Percentiles rank a stretch among this genome's conserved stretches.
phyloP scores from a whole-genome alignment of 2,329 filamentous ascomycete genomes.

The Fusarium sterilihyphosum region DNA sequence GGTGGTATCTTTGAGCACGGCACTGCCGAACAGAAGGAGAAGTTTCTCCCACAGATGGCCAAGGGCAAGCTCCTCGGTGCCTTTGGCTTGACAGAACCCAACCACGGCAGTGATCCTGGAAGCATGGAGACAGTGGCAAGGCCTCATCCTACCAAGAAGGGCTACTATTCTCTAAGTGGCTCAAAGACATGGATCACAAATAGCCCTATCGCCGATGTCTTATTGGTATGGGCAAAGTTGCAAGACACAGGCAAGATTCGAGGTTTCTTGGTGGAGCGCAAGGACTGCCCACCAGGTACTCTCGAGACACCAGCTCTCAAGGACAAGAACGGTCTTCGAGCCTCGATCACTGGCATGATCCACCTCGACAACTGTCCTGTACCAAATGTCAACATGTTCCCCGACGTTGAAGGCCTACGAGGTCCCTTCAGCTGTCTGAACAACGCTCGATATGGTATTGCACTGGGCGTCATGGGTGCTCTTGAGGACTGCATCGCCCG shows the following conservation, averaged over 20 bases:
- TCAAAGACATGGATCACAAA: constrained; percentile 97
- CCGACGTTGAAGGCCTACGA: constrained; percentile 82
- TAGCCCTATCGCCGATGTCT: constrained; percentile 85
- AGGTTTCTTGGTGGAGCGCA: constrained; percentile 89
- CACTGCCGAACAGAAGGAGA: constrained; percentile 86
- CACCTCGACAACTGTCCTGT: constrained; percentile 92
- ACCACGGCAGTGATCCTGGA: constrained; percentile 91
- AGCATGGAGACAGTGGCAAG: constrained; percentile 91
- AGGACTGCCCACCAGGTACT: constrained; percentile 85
- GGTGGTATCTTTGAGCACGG: constrained; percentile 90
- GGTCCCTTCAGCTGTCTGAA: constrained; percentile 96
- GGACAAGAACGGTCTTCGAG: constrained; percentile 93
- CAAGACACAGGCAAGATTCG: constrained; percentile 92
- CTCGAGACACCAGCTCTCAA: constrained; percentile 92
- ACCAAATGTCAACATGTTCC: constrained; percentile 92
- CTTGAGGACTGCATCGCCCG: constrained; percentile 89
- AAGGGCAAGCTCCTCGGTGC: constrained; percentile 85
- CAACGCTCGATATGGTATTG: constrained; percentile 91
- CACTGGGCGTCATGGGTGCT: constrained; percentile 92
- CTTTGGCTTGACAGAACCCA: constrained; percentile 91
- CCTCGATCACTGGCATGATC: constrained; percentile 97
- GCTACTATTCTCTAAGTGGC: constrained; percentile 81
- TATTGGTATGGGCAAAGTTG: constrained; percentile 93
- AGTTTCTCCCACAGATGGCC: constrained; percentile 81
- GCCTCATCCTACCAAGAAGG: constrained; percentile 84